Evolutionary conservation across 345 rosid species (phyloP), one percentile per base, ranked within the genome.

Genomic region (Toxicodendron radicans): DNA sequence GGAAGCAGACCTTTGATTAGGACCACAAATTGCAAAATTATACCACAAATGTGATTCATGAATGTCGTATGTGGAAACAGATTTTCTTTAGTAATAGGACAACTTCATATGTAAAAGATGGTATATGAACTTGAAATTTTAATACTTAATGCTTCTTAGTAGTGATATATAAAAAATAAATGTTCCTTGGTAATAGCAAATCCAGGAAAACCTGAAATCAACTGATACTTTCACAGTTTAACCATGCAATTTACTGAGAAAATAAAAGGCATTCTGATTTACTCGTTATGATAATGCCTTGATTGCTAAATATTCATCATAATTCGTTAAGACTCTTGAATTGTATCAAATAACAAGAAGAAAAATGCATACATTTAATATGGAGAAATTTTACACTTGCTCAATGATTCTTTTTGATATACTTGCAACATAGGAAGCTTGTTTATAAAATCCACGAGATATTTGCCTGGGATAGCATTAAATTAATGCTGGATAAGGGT

Each of bases 401-500:
- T 7, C 41, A 23, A 3, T 57, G 16, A 9, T 21, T 38, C 17
- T 13, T 30, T 24, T 18, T 16, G 18, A 2, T 3, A 49, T 21
- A 17, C 3, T 58, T 16, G 56, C 38, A 58, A n/a, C 43, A 43
- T 58, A 58, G 14, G 9, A 3, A 17, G n/a, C 52, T 70, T 45
- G 30, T 43, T 27, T 33, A 64, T 59, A 58, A 32, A 45, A 51
- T 54, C 18, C 23, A 43, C 4, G 23, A 11, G 48, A 60, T 8
- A 21, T 52, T 68, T n/a, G 10, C 64, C 46, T 53, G 7, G 53
- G 30, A 62, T 59, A 21, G 68, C 68, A 32, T 77, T 57, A 60
- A 60, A 27, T 13, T 77, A 64, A 66, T 20, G 18, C 20, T 17
- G n/a, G 35, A 30, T 12, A 33, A 58, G 58, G 20, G 73, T 18